Conservation (phyloP, 345 rosid genomes). For the Salix exigua region DNA sequence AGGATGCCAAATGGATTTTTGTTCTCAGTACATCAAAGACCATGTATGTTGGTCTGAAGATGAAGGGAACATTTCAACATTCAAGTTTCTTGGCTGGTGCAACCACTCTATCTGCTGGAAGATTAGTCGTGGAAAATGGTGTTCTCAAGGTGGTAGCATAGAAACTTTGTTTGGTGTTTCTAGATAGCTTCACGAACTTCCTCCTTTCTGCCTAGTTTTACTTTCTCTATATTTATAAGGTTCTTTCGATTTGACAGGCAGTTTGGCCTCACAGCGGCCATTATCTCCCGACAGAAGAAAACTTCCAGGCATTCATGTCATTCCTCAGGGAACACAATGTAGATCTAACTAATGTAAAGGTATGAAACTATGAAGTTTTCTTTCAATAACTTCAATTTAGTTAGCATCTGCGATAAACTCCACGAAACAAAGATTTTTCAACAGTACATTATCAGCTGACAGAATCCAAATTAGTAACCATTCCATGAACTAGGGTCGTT, state of each 20-base stretch:
- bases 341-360: slow-evolving; percentile 60
- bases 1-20: slow-evolving; percentile 81
- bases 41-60: slow-evolving; percentile 64
- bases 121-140: slow-evolving; percentile 63
- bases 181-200: neutral
- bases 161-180: neutral
- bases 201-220: neutral
- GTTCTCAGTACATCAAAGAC: slow-evolving; percentile 70
- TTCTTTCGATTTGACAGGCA: slow-evolving; percentile 40
- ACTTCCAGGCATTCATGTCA: slow-evolving; percentile 67
- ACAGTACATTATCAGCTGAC: neutral
- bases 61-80: slow-evolving; percentile 84
- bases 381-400: neutral
- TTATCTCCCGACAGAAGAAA: slow-evolving; percentile 93
- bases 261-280: slow-evolving; percentile 98
- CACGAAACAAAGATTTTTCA: neutral
- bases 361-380: slow-evolving; percentile 16
- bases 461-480: neutral
- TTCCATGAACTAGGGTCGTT: neutral
- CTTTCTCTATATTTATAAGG: neutral
- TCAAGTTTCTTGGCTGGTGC: slow-evolving; percentile 94
- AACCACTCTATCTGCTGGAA: slow-evolving; percentile 86
- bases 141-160: slow-evolving; percentile 65
- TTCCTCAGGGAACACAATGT: slow-evolving; percentile 64
- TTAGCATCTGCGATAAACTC: neutral